phyloP scores from a whole-genome alignment of 2,329 filamentous ascomycete species.

The Cercospora canescens region DNA sequence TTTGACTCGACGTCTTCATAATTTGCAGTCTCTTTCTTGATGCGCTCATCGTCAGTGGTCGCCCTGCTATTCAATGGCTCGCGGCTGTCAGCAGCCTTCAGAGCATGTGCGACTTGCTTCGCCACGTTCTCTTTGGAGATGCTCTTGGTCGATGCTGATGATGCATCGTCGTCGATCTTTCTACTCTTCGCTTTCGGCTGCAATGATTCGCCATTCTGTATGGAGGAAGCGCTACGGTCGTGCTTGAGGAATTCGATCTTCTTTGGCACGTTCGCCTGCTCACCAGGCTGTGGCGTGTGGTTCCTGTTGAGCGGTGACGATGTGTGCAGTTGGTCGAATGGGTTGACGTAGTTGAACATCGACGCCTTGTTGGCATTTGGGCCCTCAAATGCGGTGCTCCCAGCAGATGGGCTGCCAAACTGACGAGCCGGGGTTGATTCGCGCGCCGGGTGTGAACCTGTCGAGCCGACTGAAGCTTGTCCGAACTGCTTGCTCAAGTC shows the following conservation, averaged over 20 bases:
- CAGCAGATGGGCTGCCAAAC: slow-evolving; percentile 32
- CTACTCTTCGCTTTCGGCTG: slow-evolving; percentile 38
- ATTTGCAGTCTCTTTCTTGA: slow-evolving; percentile 55
- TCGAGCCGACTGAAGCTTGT: slow-evolving; percentile 44
- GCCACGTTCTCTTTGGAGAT: slow-evolving; percentile 65
- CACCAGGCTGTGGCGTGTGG: slow-evolving; percentile 51
- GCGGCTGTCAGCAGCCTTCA: slow-evolving; percentile 55
- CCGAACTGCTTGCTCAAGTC: slow-evolving; percentile 48
- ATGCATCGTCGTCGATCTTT: slow-evolving; percentile 30
- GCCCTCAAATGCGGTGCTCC: slow-evolving; percentile 41
- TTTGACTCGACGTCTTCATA: slow-evolving; percentile 64
- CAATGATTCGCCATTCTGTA: slow-evolving; percentile 26
- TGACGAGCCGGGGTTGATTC: slow-evolving; percentile 32
- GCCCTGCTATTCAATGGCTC: slow-evolving; percentile 37
- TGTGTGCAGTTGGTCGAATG: slow-evolving; percentile 68
- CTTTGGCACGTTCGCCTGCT: slow-evolving; percentile 30
- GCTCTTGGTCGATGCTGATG: slow-evolving; percentile 51
- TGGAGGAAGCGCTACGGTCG: slow-evolving; percentile 41
- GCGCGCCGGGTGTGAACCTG: slow-evolving; percentile 28
- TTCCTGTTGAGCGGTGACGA: slow-evolving; percentile 63
- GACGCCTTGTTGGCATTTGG: slow-evolving; percentile 39
- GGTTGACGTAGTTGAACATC: slow-evolving; percentile 71
- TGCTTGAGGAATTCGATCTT: slow-evolving; percentile 50
- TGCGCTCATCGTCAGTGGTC: slow-evolving; percentile 51
- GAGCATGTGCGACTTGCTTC: slow-evolving; percentile 64